Base-by-base conservation (phyloP, 768 basidiomycete genomes). In the Boletus barrowsii region DNA sequence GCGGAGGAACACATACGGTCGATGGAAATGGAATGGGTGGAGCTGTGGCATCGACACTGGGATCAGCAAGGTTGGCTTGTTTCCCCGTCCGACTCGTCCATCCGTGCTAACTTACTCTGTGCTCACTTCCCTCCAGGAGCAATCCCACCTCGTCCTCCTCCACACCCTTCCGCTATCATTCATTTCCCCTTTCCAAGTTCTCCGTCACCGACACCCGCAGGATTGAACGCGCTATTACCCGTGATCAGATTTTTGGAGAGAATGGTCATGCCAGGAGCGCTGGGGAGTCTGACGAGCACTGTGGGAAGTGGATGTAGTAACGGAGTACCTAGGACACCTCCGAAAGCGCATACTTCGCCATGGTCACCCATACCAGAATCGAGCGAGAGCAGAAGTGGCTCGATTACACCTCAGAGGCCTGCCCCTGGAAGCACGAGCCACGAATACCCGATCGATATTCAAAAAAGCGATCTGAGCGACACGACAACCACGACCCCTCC, bases 181-280 rank as follows among this genome's bases (percentile, higher is more conserved):
- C 90, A 90, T 63, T 73, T 89, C 8, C 84, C 86, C 17, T 89
- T 89, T 74, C 88, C 90, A 4, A 84, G 81, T 58, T 84, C 83
- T 5, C 87, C 84, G 17, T 69, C 76, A 3, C 82, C 79, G 51
- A 78, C 76, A 4, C 71, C 77, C 46, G 68, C 71, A 33, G 81
- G 83, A n/a, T 73, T 86, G 71, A 76, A 76, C 17, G 72, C 79
- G 40, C 72, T 92, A 20, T 72, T 86, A 51, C 81, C 85, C 13
- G 78, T 90, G 50, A 71, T 91, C 44, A 73, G 77, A 40, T 89
- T 90, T 69, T 68, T 91, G 51, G 86, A 90, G 70, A 76, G 78
- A 48, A 79, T 87, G 70, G 69, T 88, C 18, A 75, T 75, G 42
- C 86, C 86, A 26, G 68, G 68, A 26, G 47, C 58, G 14, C 33